Percentiles rank a stretch among this genome's conserved stretches.
phyloP scores from a whole-genome alignment of 2,329 filamentous ascomycete species.

The Aspergillus ochraceus region DNA sequence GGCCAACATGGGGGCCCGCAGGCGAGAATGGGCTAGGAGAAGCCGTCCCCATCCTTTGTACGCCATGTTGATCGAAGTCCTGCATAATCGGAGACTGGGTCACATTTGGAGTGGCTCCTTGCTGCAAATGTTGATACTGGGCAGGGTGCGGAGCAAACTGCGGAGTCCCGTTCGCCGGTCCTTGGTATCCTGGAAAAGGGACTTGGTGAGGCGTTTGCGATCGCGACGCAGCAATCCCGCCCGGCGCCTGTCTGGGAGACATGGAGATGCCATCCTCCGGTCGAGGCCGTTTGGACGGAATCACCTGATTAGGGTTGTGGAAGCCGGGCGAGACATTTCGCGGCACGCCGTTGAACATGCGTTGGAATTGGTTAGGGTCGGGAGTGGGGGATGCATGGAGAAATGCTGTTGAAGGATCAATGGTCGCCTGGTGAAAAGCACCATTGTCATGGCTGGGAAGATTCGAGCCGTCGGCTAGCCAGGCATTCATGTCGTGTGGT shows the following conservation, averaged over 20 bases:
- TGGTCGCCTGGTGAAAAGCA: constrained; percentile 46
- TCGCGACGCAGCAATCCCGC: constrained; percentile 76
- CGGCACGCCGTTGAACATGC: constrained; percentile 79
- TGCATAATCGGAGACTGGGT: constrained; percentile 94
- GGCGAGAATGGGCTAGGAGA: constrained; percentile 91
- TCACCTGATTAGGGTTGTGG: constrained; percentile 74
- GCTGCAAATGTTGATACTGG: constrained; percentile 79
- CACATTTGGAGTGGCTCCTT: constrained; percentile 76
- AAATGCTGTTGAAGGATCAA: constrained; percentile 50
- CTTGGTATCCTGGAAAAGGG: constrained; percentile 69
- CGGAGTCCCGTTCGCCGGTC: constrained; percentile 61
- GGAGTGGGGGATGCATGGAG: constrained; percentile 47
- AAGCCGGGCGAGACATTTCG: constrained; percentile 81
- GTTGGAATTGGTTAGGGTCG: constrained; percentile 55
- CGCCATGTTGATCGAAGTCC: constrained; percentile 62
- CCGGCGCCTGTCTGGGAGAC: constrained; percentile 74
- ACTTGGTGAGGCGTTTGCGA: constrained; percentile 88
- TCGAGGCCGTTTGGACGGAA: constrained; percentile 85
- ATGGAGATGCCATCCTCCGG: constrained; percentile 83
- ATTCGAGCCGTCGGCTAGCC: constrained; percentile 50
- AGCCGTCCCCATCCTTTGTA: constrained; percentile 82
- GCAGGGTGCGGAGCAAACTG: constrained; percentile 62
- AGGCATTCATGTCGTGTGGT: constrained; percentile 53
- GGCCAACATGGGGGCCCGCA: constrained; percentile 68
- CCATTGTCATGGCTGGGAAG: constrained; percentile 51